Conservation (phyloP, 225 moss, liverwort and hornwort species). For the Polytrichum commune region DNA sequence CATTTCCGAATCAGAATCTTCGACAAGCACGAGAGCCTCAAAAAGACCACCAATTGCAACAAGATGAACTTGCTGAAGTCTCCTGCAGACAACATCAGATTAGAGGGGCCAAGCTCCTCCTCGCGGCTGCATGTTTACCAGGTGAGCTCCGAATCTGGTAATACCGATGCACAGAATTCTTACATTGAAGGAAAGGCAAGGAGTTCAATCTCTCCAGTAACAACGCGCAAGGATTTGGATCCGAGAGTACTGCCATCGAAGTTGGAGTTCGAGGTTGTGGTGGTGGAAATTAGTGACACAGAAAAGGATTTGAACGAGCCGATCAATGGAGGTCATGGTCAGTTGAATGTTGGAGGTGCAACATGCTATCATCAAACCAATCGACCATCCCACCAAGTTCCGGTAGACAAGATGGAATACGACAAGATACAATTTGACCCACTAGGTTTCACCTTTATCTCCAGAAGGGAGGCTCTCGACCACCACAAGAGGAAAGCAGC, state of each 20-base stretch:
- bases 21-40: constrained; percentile 10
- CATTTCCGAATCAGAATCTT: constrained; percentile 13
- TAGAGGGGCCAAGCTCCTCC: no score
- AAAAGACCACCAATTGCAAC: neutral
- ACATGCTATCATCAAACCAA: no score
- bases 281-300: neutral
- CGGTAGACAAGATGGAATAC: neutral
- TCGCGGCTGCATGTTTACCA: neutral
- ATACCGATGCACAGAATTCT: no score
- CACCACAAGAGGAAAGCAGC: constrained; percentile 5
- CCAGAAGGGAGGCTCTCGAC: constrained; percentile 10
- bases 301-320: neutral
- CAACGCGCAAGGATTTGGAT: no score
- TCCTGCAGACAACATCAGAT: neutral
- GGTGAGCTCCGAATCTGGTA: neutral
- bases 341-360: neutral
- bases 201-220: no score
- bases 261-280: neutral
- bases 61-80: neutral
- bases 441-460: constrained; percentile 9
- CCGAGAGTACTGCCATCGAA: neutral
- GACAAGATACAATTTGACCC: constrained; percentile 1
- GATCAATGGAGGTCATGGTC: neutral
- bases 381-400: neutral
- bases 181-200: no score